Conservation (phyloP, 2,329 filamentous ascomycete genomes). For the Neurospora crassa region DNA sequence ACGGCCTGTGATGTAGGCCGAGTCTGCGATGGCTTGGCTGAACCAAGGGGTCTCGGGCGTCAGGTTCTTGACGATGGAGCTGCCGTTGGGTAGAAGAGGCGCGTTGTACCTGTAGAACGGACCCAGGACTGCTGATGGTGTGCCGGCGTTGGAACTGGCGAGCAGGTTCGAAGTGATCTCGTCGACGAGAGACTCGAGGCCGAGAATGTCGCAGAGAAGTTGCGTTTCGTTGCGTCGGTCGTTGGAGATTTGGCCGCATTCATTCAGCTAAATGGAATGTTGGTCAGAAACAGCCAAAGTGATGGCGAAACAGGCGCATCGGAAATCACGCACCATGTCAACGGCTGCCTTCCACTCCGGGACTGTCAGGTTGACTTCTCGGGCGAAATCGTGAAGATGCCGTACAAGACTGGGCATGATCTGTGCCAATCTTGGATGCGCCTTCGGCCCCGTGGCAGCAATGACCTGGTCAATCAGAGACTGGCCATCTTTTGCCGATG, state of each 20-base stretch:
- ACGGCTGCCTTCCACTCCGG: conserved; percentile 58
- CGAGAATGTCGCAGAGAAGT: conserved; percentile 57
- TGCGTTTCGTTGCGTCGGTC: conserved; percentile 58
- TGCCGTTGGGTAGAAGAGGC: conserved; percentile 46
- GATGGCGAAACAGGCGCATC: background rate
- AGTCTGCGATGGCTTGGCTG: conserved; percentile 30
- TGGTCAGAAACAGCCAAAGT: background rate
- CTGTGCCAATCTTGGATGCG: conserved; percentile 46
- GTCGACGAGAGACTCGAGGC: conserved; percentile 55
- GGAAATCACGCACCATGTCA: conserved; percentile 34
- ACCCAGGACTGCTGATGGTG: conserved; percentile 57
- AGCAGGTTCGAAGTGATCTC: conserved; percentile 52
- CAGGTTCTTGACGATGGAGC: conserved; percentile 37
- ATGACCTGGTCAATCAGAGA: conserved; percentile 54
- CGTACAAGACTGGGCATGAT: conserved; percentile 49
- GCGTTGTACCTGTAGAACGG: conserved; percentile 61
- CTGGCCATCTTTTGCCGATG: conserved; percentile 16
- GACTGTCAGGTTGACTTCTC: conserved; percentile 56
- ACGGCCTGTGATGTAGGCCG: conserved; percentile 46
- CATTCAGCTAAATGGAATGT: conserved; percentile 40
- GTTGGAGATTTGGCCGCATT: conserved; percentile 53
- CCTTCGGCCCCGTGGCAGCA: conserved; percentile 53
- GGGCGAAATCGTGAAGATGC: conserved; percentile 59
- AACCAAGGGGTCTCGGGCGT: conserved; percentile 19
- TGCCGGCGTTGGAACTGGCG: conserved; percentile 28